A percentile compares a stretch with the other conserved stretches of the same genome.
phyloP scores from a whole-genome alignment of 192 early-diverging fungal species.

The Irineochytrium annulatum region DNA sequence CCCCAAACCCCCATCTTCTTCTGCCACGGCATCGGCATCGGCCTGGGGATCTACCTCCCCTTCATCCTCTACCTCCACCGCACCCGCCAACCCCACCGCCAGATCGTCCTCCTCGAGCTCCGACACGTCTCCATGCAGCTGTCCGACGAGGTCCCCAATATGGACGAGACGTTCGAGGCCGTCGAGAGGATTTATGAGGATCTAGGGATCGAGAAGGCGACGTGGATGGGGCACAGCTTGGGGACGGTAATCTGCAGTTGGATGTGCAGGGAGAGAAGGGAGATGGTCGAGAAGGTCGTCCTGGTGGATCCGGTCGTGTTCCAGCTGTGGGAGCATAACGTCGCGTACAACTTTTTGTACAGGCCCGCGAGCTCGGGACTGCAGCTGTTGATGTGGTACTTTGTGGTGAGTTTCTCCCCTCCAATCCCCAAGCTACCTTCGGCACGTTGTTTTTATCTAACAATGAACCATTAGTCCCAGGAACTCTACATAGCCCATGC shows the following conservation, averaged over 20 bases:
- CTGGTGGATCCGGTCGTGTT: constrained; percentile 69
- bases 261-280: constrained; percentile 39
- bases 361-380: constrained; percentile 19
- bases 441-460: too few species aligned
- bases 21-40: constrained; percentile 67
- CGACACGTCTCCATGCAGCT: constrained; percentile 66
- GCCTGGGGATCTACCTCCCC: constrained; percentile 50
- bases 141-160: constrained; percentile 47
- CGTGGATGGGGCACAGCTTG: constrained; percentile 64
- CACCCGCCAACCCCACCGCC: constrained; percentile 3
- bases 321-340: constrained; percentile 53
- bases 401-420: constrained; percentile 29
- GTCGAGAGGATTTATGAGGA: constrained; percentile 44
- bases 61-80: constrained; percentile 42
- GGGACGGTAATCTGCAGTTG: constrained; percentile 55
- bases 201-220: constrained; percentile 42
- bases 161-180: constrained; percentile 45
- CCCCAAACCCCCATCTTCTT: constrained; percentile 59
- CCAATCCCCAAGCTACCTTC: too few species aligned
- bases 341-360: constrained; percentile 56
- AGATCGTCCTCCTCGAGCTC: constrained; percentile 40
- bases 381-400: constrained; percentile 47
- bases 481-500: constrained; percentile 62
- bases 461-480: too few species aligned
- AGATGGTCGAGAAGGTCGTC: constrained; percentile 44